Conservation (phyloP, 495 filamentous ascomycete species). For the Annulohypoxylon nitens region DNA sequence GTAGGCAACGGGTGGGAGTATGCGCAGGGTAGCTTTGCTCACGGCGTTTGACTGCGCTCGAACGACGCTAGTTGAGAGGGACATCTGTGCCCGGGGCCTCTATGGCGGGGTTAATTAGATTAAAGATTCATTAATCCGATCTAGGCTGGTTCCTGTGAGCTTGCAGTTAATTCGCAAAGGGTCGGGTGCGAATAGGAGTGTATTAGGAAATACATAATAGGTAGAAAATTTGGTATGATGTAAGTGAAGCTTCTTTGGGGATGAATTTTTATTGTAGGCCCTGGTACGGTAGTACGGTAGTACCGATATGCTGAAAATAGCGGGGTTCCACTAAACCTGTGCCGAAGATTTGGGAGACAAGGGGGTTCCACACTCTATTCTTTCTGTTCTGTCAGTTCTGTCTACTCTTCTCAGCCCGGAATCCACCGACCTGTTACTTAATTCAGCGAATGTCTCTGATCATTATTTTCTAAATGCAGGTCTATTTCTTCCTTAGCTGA, state of each 20-base stretch:
- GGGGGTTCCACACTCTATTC: neutral
- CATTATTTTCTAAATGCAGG: slow-evolving; percentile 11
- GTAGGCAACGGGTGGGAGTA: slow-evolving; percentile 31
- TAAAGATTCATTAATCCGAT: slow-evolving; percentile 45
- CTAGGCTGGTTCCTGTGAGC: neutral
- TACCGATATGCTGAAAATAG: slow-evolving; percentile 36
- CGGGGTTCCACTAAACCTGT: slow-evolving; percentile 39
- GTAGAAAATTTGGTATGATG: slow-evolving; percentile 40
- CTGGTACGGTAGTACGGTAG: slow-evolving; percentile 20
- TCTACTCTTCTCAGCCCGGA: slow-evolving; percentile 31
- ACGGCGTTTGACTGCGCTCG: slow-evolving; percentile 49
- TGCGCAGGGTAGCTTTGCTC: slow-evolving; percentile 40
- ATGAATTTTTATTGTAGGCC: slow-evolving; percentile 31
- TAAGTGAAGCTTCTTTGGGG: slow-evolving; percentile 47
- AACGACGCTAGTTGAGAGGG: slow-evolving; percentile 47
- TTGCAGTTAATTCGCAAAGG: slow-evolving; percentile 10
- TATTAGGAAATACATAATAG: slow-evolving; percentile 34
- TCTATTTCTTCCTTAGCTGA: slow-evolving; percentile 26
- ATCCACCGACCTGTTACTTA: slow-evolving; percentile 37
- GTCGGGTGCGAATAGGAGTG: slow-evolving; percentile 4
- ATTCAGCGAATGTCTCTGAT: slow-evolving; percentile 33
- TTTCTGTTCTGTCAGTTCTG: neutral
- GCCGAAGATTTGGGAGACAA: slow-evolving; percentile 30
- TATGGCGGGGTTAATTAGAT: slow-evolving; percentile 32
- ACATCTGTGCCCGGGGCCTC: slow-evolving; percentile 48